Evolutionary conservation across 202 grass and related monocot species (phyloP), one percentile per base, ranked within the genome.

Genomic region (Cymbopogon flexuosus): DNA sequence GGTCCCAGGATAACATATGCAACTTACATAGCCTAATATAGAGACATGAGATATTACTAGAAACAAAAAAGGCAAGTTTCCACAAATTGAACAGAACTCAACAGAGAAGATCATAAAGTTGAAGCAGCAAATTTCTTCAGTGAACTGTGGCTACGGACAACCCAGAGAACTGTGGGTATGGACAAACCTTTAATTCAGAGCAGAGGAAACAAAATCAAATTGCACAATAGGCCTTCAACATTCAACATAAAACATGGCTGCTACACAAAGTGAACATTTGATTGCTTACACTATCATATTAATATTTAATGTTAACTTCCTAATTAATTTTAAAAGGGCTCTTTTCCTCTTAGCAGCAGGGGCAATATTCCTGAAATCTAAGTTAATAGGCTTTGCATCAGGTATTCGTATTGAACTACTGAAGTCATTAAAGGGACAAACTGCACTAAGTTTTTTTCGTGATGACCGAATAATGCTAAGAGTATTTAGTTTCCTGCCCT

Each of bases 1-100:
- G 21, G 10, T 22, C 16, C 42, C 36, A 6, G 13, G 56, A 56
- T 41, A 11, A 22, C 62, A 43, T 12, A 39, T 10, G 7, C 46
- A 56, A 68, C 37, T 54, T 65, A 30, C 45, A 58, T 29, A 67
- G 34, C 36, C 36, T 33, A 43, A 2, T 56, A 31, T 42, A 57
- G 24, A 76, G 34, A 7, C n/a, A 4, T 19, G 49, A 56, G 18
- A 22, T 4, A 27, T 46, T 59, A 46, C 37, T 40, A 40, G 37
- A 79, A 68, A 4, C 45, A 79, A 54, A 67, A 79, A 68, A 79
- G 30, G n/a, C 31, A 54, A 39, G 18, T 39, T 75, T 67, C 14
- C 33, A 36, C 4, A 76, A 56, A 33, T 34, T 57, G 35, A 68
- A 57, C 49, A 58, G 8, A 15, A 47, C 3, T 34, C 6, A 51